A percentile compares a stretch with the other conserved stretches of the same genome.
These are phyloP conservation scores for Camillea tinctor DNA, from an alignment of 2,329 filamentous ascomycete species.

Conservation along the genomic window DNA sequence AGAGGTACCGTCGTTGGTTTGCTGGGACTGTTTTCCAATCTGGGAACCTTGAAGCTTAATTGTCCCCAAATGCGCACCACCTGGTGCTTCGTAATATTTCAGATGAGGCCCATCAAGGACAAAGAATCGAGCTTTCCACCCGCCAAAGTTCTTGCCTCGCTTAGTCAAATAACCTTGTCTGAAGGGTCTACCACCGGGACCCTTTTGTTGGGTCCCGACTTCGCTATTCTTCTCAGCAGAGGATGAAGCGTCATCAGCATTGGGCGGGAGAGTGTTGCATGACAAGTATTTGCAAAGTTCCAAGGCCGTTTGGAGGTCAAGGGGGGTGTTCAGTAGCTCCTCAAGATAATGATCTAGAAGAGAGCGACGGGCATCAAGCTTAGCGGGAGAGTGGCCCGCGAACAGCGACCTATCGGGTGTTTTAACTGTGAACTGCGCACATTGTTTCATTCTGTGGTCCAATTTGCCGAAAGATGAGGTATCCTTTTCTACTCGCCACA, in stretches of 20 bases:
- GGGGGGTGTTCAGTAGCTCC: constrained; percentile 75
- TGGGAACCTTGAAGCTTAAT: constrained; percentile 90
- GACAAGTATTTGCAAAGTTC: constrained; percentile 86
- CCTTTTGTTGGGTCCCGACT: constrained; percentile 42
- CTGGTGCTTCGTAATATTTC: constrained; percentile 89
- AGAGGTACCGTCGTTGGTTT: constrained; percentile 55
- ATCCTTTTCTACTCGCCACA: constrained; percentile 96
- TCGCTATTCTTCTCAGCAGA: constrained; percentile 37
- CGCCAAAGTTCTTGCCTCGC: constrained; percentile 96
- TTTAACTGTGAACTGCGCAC: constrained; percentile 68
- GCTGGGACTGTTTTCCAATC: constrained; percentile 86
- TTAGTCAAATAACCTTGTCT: constrained; percentile 95
- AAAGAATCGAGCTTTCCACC: constrained; percentile 85
- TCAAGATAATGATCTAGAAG: constrained; percentile 86
- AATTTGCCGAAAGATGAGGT: constrained; percentile 76
- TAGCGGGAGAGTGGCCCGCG: constrained; percentile 87
- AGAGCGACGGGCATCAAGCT: constrained; percentile 79
- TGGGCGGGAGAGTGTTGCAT: constrained; percentile 61
- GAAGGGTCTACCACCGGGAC: constrained; percentile 64
- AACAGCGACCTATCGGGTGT: constrained; percentile 86
- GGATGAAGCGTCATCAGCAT: constrained; percentile 54
- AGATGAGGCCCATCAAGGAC: constrained; percentile 61
- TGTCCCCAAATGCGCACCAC: constrained; percentile 85
- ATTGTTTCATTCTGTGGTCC: constrained; percentile 76
- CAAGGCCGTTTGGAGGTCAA: constrained; percentile 73